Base-by-base conservation (phyloP, 805 yeast species). In the Barnettozyma sucrosica region DNA sequence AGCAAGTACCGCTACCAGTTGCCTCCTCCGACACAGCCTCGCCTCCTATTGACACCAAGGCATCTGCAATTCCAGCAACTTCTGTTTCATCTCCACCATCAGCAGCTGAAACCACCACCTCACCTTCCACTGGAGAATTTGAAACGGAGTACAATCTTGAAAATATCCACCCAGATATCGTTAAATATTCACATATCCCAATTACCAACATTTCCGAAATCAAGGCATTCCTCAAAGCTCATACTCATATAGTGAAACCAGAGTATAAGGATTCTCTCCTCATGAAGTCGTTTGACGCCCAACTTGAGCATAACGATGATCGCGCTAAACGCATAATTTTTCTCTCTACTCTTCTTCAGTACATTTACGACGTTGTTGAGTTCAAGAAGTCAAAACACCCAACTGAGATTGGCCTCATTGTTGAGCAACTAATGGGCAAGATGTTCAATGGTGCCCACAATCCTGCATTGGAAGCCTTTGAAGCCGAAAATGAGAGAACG, bases 251-350 rank as follows among this genome's bases (percentile, higher is more conserved):
- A 48, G 79, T 90, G 43, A 79, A 80, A 4, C 89, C 84, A 54
- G 81, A 82, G 51, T 97, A 93, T 63, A 89, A 90, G 61, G 98
- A 93, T 65, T 88, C 96, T 0, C 77, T 93, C 50, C 72, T 90
- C 62, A 90, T 92, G 97, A 83, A 83, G 19, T 95, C 97, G 0
- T 93, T 93, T 65, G 95, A 92, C 58, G 71, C 73, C 47, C 88
- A 89, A 63, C 72, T 92, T 51, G 79, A 75, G 13, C 84, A 81
- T 19, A 75, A 88, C 42, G 59, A 75, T 0, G 51, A 54, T 6
- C 62, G 65, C 7, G 80, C 96, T 9, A 75, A 74, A 51, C 83
- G 79, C 50, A 77, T 81, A n/a, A 82, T 92, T 40, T 84, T 80
- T 63, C 93, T 88, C 58, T 83, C 96, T 2, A 76, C 87, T 56